Conservation (phyloP, 768 basidiomycete genomes). For the Tulasnella sp. region DNA sequence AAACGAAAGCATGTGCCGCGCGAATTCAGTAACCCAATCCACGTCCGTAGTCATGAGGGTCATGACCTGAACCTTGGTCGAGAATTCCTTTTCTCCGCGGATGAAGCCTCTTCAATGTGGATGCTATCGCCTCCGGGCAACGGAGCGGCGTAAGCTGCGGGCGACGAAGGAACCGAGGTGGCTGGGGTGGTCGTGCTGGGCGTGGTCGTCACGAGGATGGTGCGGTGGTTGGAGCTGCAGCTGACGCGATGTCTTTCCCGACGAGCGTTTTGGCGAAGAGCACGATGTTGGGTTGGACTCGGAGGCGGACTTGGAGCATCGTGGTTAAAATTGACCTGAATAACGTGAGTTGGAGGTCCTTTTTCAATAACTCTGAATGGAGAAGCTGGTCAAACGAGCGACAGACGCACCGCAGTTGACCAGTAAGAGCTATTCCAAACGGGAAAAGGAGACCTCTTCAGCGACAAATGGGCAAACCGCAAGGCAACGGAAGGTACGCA, state of each 20-base stretch:
- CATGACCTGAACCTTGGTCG: slow-evolving; percentile 73
- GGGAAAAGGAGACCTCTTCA: slow-evolving; percentile 1
- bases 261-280: slow-evolving; percentile 80
- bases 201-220: background rate
- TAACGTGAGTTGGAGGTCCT: too few species aligned
- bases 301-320: slow-evolving; percentile 58
- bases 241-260: slow-evolving; percentile 71
- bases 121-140: background rate
- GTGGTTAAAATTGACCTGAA: slow-evolving; percentile 56
- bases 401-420: slow-evolving; percentile 40
- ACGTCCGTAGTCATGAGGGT: slow-evolving; percentile 94
- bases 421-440: slow-evolving; percentile 40
- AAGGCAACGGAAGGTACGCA: slow-evolving; percentile 29
- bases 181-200: background rate
- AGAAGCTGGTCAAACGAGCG: background rate
- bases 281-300: slow-evolving; percentile 72
- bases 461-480: background rate
- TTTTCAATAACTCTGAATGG: background rate
- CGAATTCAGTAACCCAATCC: slow-evolving; percentile 78
- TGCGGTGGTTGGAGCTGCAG: slow-evolving; percentile 34
- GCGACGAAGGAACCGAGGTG: background rate
- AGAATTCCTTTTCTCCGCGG: slow-evolving; percentile 34
- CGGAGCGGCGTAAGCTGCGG: background rate
- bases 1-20: slow-evolving; percentile 68
- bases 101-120: background rate